Evolutionary conservation across 495 filamentous ascomycete species (phyloP), one percentile per base, ranked within the genome.

Genomic region (Neohortaea acidophila): DNA sequence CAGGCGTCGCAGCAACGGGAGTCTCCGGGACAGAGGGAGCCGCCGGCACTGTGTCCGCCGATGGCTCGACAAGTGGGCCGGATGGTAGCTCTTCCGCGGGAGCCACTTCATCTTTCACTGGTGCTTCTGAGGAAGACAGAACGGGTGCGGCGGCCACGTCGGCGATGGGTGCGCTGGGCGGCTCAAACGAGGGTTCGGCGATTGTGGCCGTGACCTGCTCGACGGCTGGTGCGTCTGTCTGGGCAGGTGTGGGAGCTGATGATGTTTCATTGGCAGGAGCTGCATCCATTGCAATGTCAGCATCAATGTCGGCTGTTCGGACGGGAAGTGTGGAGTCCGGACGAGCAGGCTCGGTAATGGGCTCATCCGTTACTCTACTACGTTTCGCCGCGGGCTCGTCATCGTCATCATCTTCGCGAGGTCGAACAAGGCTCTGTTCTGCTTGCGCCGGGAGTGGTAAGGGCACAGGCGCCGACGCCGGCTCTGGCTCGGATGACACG

Each of bases 301-400:
- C 10, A 9, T 24, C 6, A 7, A 8, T 8, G 11, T 11, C 23
- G 12, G 4, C 24, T 22, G 9, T 13, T 14, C 13, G 10, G 30
- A 13, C 14, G 7, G 20, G 8, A 19, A 21, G 17, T 4, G 5
- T 21, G 2, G 11, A 19, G 31, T 34, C 39, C 10, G n/a, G 28
- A 13, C 11, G 30, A 17, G 13, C 5, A n/a, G n/a, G n/a, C n/a
- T n/a, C n/a, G n/a, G n/a, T n/a, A n/a, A n/a, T n/a, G n/a, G n/a
- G n/a, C 12, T 45, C 43, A 8, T 38, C 35, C 4, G 39, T 41
- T 9, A 44, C 17, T 20, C 21, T 21, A 25, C 21, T 44, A 8
- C 45, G 72, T 59, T 93, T 92, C 6, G 81, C 68, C 14, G 73
- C 73, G 14, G 77, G 81, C 44, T 80, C 81, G n/a, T 82, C 77